A percentile compares a stretch with the other conserved stretches of the same genome.
phyloP scores from a whole-genome alignment of 2,329 filamentous ascomycete species.

The Curvularia sp. region DNA sequence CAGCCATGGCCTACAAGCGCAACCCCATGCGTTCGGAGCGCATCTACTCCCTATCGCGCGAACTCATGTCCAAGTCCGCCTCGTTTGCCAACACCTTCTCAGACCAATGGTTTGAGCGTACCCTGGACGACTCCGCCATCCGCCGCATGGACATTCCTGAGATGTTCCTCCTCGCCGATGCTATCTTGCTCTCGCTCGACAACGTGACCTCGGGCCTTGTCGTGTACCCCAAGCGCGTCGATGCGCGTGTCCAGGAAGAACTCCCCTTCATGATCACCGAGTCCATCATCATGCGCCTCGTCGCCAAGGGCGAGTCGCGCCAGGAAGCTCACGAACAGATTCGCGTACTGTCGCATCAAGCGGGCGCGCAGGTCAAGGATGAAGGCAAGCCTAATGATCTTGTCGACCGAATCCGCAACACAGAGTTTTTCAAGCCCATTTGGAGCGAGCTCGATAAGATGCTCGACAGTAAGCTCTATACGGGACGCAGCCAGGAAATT shows the following conservation, averaged over 20 bases:
- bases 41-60: slow-evolving; percentile 65
- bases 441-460: slow-evolving; percentile 72
- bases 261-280: slow-evolving; percentile 86
- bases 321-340: slow-evolving; percentile 90
- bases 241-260: slow-evolving; percentile 71
- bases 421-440: slow-evolving; percentile 76
- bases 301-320: slow-evolving; percentile 72
- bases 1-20: slow-evolving; percentile 69
- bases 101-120: slow-evolving; percentile 80
- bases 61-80: slow-evolving; percentile 62
- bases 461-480: slow-evolving; percentile 68
- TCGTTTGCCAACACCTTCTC: slow-evolving; percentile 69
- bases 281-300: slow-evolving; percentile 68
- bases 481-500: slow-evolving; percentile 58
- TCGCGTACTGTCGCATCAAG: slow-evolving; percentile 78
- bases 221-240: slow-evolving; percentile 76
- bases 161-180: slow-evolving; percentile 58
- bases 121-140: slow-evolving; percentile 78
- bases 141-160: slow-evolving; percentile 62
- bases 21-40: slow-evolving; percentile 67
- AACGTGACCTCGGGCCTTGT: slow-evolving; percentile 78
- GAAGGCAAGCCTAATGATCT: slow-evolving; percentile 81
- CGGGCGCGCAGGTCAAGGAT: slow-evolving; percentile 72
- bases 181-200: slow-evolving; percentile 71
- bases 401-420: slow-evolving; percentile 75